phyloP scores from a whole-genome alignment of 129 eudicot genomes.

The Flaveria bidentis region DNA sequence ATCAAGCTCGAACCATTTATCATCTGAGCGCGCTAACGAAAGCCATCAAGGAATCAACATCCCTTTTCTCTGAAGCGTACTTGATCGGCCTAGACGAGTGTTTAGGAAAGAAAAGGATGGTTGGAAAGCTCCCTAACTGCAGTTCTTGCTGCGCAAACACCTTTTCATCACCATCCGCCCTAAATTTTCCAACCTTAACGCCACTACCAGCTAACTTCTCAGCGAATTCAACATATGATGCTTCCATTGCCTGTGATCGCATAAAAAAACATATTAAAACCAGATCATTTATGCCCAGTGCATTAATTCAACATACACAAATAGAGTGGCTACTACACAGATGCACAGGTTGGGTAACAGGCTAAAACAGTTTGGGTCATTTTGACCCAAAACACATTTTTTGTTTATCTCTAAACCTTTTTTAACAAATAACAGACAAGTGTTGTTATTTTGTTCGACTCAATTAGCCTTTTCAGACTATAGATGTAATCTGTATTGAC shows the following conservation, averaged over 20 bases:
- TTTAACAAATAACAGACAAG: no score
- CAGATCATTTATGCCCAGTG: no score
- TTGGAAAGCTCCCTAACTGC: constrained; percentile 89
- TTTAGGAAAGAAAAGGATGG: constrained; percentile 86
- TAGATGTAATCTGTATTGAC: neutral
- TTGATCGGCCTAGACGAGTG: constrained; percentile 73
- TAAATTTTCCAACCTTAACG: constrained; percentile 83
- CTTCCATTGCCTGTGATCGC: constrained; percentile 66
- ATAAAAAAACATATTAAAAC: neutral
- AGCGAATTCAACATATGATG: constrained; percentile 74
- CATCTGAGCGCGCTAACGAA: constrained; percentile 80
- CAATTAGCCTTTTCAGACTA: neutral
- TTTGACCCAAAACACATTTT: neutral
- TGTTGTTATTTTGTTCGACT: no score
- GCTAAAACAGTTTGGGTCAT: neutral
- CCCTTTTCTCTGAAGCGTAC: constrained; percentile 85
- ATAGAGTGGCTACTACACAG: neutral
- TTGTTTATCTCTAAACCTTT: no score
- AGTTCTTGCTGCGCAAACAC: constrained; percentile 67
- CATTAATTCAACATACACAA: neutral
- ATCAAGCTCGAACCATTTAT: constrained; percentile 10
- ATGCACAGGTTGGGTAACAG: neutral
- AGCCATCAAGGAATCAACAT: constrained; percentile 78
- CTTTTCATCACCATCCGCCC: constrained; percentile 94
- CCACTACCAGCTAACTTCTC: constrained; percentile 68